Conservation (phyloP, 768 basidiomycete genomes). For the Kwoniella bestiolae region DNA sequence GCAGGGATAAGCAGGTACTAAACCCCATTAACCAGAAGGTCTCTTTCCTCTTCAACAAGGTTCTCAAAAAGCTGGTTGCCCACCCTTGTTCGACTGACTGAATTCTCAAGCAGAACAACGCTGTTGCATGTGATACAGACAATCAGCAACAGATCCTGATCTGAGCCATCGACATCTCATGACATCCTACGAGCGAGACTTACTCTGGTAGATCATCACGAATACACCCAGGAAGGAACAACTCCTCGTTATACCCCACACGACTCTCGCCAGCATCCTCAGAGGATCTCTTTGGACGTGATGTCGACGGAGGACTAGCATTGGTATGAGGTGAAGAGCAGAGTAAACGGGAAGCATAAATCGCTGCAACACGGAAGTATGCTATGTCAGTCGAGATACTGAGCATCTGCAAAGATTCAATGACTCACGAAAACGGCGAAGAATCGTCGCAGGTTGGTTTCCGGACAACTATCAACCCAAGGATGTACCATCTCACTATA, state of each 20-base stretch:
- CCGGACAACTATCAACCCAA: constrained; percentile 65
- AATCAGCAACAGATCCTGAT: not conserved
- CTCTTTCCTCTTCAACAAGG: constrained; percentile 68
- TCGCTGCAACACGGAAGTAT: constrained; percentile 23
- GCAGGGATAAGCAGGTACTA: constrained; percentile 73
- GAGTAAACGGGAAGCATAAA: constrained; percentile 67
- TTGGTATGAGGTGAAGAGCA: constrained; percentile 85
- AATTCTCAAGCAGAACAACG: constrained; percentile 37
- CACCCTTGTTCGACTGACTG: constrained; percentile 34
- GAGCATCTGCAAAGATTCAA: not conserved
- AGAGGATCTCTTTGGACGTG: constrained; percentile 70
- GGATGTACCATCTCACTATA: constrained; percentile 78
- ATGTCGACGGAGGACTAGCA: constrained; percentile 77
- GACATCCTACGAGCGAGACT: constrained; percentile 51
- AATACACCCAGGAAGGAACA: constrained; percentile 85
- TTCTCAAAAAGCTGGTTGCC: constrained; percentile 59
- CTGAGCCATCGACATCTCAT: too few species aligned
- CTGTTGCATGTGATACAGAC: constrained; percentile 20
- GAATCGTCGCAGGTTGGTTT: constrained; percentile 72
- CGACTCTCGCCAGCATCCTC: constrained; percentile 68
- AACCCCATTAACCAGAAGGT: constrained; percentile 78
- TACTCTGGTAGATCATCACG: constrained; percentile 79
- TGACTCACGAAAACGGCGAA: constrained; percentile 79
- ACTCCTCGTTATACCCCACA: constrained; percentile 76
- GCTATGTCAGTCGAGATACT: not conserved